Base-by-base conservation (phyloP, 192 early-diverging fungal genomes). In the Coemansia biformis region DNA sequence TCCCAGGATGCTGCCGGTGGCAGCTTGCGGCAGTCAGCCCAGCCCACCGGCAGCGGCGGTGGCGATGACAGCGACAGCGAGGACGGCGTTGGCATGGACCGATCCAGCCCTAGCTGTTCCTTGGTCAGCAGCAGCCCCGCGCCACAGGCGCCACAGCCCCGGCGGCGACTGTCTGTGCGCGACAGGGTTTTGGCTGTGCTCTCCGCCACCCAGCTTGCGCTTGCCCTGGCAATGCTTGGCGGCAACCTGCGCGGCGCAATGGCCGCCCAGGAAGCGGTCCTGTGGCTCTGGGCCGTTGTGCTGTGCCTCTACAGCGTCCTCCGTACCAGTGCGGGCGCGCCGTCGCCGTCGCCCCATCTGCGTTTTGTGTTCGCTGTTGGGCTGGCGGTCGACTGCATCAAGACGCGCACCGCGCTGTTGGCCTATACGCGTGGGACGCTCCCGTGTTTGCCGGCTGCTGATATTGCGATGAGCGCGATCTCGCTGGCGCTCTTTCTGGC, bases 291-390 rank as follows among this genome's bases (percentile, higher is more conserved):
- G 69, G 55, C 58, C n/a, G 37, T 37, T 1, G 21, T 43, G 8
- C 44, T 73, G 26, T 73, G 69, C 33, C 35, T 31, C 10, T 73
- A 73, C 26, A 47, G 61, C 13, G 44, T 66, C 22, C 50, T 36
- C 28, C 69, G 69, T 37, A 26, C 40, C 12, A 48, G 35, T 16
- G 32, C 24, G 12, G 32, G 14, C 9, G 28, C 39, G 10, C 69
- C 69, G 14, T 73, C 69, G 45, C 69, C 69, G 2, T 73, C 69
- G 38, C 69, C 69, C 3, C 69, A 73, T 14, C 24, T 73, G 48
- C 62, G 69, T 7, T 45, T 73, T n/a, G 53, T 66, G 18, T 73
- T 46, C 19, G 31, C 54, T 12, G 57, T 22, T 24, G 69, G 63
- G 8, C 12, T 66, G 10, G 42, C 17, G 11, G 26, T 73, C 13